phyloP scores from a whole-genome alignment of 331 rosid genomes.

The Malus hybrid region DNA sequence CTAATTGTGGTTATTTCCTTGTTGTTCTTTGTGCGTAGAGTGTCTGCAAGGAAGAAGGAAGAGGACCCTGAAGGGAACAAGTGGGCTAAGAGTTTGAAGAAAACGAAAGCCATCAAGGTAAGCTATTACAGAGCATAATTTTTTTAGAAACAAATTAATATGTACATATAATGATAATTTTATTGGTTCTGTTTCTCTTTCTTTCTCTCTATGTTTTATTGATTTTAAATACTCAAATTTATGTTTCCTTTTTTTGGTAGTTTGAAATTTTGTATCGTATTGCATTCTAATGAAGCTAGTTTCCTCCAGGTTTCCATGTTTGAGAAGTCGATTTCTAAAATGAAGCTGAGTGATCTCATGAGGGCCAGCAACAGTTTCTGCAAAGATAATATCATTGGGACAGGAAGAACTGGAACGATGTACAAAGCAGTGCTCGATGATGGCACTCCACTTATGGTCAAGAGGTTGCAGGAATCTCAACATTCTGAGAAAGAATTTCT shows the following conservation, averaged over 20 bases:
- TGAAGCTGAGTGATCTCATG: constrained; percentile 87
- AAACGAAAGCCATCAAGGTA: constrained; percentile 81
- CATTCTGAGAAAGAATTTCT: constrained; percentile 70
- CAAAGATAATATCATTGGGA: constrained; percentile 56
- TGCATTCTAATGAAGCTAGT: not conserved
- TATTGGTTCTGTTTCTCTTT: not conserved
- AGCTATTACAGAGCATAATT: constrained; percentile 19
- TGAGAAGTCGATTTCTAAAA: constrained; percentile 68
- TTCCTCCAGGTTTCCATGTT: constrained; percentile 75
- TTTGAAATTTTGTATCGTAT: not conserved
- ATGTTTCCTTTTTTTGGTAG: not conserved
- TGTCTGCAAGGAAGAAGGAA: constrained; percentile 54
- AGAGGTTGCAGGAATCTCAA: constrained; percentile 88
- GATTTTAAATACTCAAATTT: not conserved
- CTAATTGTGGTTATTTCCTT: constrained; percentile 45
- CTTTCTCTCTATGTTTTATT: not conserved
- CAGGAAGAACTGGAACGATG: constrained; percentile 84
- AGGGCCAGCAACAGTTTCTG: constrained; percentile 84
- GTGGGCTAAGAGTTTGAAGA: constrained; percentile 89
- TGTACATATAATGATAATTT: not conserved
- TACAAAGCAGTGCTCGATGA: constrained; percentile 71
- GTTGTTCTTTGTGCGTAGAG: constrained; percentile 64
- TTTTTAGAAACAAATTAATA: not conserved
- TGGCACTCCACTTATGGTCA: constrained; percentile 77
- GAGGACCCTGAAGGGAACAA: constrained; percentile 96